Evolutionary conservation across 352 stramenopile species (phyloP), one percentile per base, ranked within the genome.

Genomic region (Elongisporangium anandrum): DNA sequence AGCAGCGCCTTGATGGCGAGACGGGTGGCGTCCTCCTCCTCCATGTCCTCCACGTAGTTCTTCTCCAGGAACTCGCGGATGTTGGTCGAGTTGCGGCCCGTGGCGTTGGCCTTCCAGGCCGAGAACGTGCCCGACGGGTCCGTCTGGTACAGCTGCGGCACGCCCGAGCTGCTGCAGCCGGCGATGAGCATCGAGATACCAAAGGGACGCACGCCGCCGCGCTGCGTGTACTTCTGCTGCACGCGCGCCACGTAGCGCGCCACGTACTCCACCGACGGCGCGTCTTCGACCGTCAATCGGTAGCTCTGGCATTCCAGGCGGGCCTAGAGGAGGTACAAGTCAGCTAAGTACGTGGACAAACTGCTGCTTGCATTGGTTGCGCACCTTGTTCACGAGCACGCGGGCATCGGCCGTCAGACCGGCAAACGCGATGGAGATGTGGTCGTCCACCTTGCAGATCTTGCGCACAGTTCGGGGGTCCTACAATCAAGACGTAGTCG

Each of bases 21-120:
- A 59, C 90, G 88, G 17, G 98, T 82, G 9, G 92, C 87, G 29
- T 94, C 91, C 15, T 97, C 83, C 61, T 99, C 93, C 39, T 78
- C 85, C 63, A 99, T 81, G 54, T 94, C 87, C 48, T 96, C 90
- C 17, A 81, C 68, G 79, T 97, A 99, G 77, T 99, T 96, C 79
- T 99, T 99, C 75, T 99, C 97, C 34, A 99, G 78, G 75, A 99
- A 99, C 77, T 99, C 97, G 56, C 96, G 84, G 57, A 99, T 96
- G 71, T 94, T 98, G 69, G 98, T 99, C 50, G 94, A 92, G 83
- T 99, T 99, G 60, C 93, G 90, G 57, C 96, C 97, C 68, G 98
- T 98, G 24, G 97, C 97, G 69, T 99, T 98, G 41, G 97, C 93
- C 72, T 99, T 99, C 97, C 97, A 99, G 34, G 91, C 86, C 56